These are phyloP conservation scores for Choanephora cucurbitarum DNA, from an alignment of 371 early-diverging fungal species.

Conservation along the genomic window DNA sequence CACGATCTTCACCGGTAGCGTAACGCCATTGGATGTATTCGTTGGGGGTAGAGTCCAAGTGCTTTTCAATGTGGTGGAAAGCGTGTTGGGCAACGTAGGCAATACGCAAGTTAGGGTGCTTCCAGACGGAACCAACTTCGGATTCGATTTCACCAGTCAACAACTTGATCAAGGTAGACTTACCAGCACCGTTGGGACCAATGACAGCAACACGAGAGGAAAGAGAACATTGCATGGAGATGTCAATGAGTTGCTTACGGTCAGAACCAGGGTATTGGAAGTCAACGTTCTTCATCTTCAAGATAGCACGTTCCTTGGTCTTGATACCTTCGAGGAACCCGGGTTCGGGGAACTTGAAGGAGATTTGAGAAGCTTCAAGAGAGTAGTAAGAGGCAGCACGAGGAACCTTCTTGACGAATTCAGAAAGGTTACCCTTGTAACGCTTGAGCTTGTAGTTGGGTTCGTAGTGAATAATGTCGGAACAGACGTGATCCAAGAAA, in stretches of 20 bases:
- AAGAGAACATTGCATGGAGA: slow-evolving; percentile 66
- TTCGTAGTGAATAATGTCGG: slow-evolving; percentile 82
- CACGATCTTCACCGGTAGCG: slow-evolving; percentile 78
- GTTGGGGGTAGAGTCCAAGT: slow-evolving; percentile 79
- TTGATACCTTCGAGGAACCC: slow-evolving; percentile 75
- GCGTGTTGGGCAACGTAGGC: slow-evolving; percentile 92
- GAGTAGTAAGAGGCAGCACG: slow-evolving; percentile 79
- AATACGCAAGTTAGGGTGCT: slow-evolving; percentile 81
- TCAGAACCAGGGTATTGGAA: slow-evolving; percentile 70
- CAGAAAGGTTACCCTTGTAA: slow-evolving; percentile 83
- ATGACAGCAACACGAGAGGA: slow-evolving; percentile 73
- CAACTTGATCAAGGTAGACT: slow-evolving; percentile 83
- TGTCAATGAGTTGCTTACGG: slow-evolving; percentile 53
- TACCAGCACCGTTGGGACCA: slow-evolving; percentile 80
- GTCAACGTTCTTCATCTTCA: slow-evolving; percentile 65
- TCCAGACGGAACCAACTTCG: slow-evolving; percentile 68
- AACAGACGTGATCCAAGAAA: slow-evolving; percentile 86
- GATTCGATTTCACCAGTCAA: slow-evolving; percentile 78
- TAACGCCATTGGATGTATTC: slow-evolving; percentile 89
- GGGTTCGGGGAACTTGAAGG: slow-evolving; percentile 72
- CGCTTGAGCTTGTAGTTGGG: slow-evolving; percentile 72
- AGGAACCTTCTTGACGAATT: slow-evolving; percentile 80
- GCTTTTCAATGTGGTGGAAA: slow-evolving; percentile 85
- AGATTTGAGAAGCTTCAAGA: slow-evolving; percentile 57
- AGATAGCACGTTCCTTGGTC: slow-evolving; percentile 70